These are phyloP conservation scores for Beauveria sp. DNA, from an alignment of 2,329 filamentous ascomycete genomes.

Conservation along the genomic window DNA sequence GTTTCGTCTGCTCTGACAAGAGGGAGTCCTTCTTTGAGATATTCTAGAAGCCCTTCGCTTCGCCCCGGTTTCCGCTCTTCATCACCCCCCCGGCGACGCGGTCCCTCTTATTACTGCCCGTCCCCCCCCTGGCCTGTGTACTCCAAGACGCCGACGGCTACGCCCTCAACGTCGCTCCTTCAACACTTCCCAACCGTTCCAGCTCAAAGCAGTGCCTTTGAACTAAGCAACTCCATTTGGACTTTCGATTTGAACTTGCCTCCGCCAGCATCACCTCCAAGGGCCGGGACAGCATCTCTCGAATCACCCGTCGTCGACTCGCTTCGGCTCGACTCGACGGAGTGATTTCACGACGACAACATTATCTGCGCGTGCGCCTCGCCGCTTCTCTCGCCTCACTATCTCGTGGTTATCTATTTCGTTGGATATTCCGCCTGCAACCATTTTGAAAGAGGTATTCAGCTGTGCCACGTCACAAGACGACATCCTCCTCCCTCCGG, in stretches of 20 bases:
- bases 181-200: background rate
- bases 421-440: background rate
- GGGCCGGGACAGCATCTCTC: background rate
- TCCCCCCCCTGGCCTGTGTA: conserved; percentile 13
- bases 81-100: background rate
- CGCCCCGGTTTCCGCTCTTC: background rate
- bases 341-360: background rate
- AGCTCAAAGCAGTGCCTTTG: conserved; percentile 10
- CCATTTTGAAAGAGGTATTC: background rate
- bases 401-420: background rate
- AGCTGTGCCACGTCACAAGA: background rate
- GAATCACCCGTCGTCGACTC: conserved; percentile 8
- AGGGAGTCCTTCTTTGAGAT: conserved; percentile 3
- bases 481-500: background rate
- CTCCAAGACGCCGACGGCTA: conserved; percentile 2
- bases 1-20: conserved; percentile 3
- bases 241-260: background rate
- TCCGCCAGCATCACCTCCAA: background rate
- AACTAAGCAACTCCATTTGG: background rate
- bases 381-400: background rate
- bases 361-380: background rate
- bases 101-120: conserved; percentile 10
- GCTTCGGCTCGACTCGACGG: conserved; percentile 5
- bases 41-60: conserved; percentile 11
- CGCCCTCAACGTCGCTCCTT: conserved; percentile 7